Conservation (phyloP, 441 rosid genomes). For the Pelargonium citronellum region DNA sequence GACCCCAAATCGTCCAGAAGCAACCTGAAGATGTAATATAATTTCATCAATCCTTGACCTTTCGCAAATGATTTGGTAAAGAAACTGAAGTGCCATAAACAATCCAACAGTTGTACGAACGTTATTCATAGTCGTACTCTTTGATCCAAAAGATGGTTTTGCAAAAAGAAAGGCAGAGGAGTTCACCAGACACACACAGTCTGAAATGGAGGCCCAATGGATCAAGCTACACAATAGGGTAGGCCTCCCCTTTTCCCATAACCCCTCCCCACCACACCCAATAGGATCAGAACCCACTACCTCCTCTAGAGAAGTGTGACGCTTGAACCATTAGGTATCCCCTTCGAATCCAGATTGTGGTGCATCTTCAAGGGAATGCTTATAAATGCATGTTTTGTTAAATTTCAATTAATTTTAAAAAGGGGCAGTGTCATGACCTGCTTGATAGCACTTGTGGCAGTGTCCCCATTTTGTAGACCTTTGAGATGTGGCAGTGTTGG, state of each 20-base stretch:
- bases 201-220: too few species aligned
- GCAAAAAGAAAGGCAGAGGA: constrained; percentile 10
- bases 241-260: too few species aligned
- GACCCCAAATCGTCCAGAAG: constrained; percentile 98
- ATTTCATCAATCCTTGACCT: background rate
- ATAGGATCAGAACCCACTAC: too few species aligned
- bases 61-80: background rate
- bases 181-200: background rate
- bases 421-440: constrained; percentile 50
- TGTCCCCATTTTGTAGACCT: constrained; percentile 99
- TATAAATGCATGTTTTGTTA: background rate
- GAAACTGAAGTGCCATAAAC: background rate
- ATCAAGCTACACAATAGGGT: too few species aligned
- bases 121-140: constrained; percentile 12
- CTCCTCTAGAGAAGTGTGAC: too few species aligned
- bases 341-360: background rate
- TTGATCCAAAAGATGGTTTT: constrained; percentile 6
- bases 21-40: constrained; percentile 55
- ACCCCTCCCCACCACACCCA: too few species aligned
- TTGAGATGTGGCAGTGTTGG: constrained; percentile 95
- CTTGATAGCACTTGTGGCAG: constrained; percentile 98
- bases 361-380: constrained; percentile 10
- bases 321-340: too few species aligned
- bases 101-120: background rate
- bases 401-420: background rate